Conservation (phyloP, 2,329 filamentous ascomycete genomes). For the Cercospora sp. region DNA sequence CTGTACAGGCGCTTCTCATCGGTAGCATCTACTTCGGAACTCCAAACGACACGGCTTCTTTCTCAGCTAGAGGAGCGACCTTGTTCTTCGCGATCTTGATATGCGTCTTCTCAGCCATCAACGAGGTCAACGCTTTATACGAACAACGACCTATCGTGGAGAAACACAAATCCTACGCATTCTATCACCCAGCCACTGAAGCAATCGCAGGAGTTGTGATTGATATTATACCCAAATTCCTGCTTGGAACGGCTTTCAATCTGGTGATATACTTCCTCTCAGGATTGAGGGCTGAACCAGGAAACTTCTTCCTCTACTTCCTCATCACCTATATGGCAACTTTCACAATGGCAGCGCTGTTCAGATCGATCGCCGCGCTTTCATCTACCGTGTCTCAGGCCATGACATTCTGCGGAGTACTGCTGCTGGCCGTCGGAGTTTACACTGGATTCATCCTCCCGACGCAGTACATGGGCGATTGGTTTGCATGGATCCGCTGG, state of each 20-base stretch:
- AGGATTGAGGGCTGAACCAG: conserved; percentile 43
- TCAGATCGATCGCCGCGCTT: conserved; percentile 59
- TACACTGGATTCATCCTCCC: conserved; percentile 55
- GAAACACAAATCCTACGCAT: conserved; percentile 48
- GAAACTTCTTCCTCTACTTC: conserved; percentile 62
- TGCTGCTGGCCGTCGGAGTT: conserved; percentile 60
- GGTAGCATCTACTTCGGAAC: conserved; percentile 62
- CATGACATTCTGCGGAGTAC: conserved; percentile 56
- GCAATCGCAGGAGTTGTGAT: conserved; percentile 56
- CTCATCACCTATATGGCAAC: conserved; percentile 61
- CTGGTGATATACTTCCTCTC: conserved; percentile 60
- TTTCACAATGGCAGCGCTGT: conserved; percentile 57
- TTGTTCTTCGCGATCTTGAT: conserved; percentile 63
- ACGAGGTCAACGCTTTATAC: conserved; percentile 67
- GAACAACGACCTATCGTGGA: conserved; percentile 50
- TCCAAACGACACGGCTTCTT: conserved; percentile 52
- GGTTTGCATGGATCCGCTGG: conserved; percentile 53
- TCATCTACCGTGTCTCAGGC: conserved; percentile 65
- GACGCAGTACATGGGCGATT: conserved; percentile 48
- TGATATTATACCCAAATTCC: conserved; percentile 61
- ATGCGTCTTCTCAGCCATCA: conserved; percentile 59
- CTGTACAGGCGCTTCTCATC: no score
- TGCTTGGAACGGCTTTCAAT: conserved; percentile 54
- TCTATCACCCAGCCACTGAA: conserved; percentile 45
- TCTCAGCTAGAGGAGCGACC: conserved; percentile 57